Evolutionary conservation across 2,329 filamentous ascomycete genomes (phyloP).

Genomic region (Diaporthe vexans): DNA sequence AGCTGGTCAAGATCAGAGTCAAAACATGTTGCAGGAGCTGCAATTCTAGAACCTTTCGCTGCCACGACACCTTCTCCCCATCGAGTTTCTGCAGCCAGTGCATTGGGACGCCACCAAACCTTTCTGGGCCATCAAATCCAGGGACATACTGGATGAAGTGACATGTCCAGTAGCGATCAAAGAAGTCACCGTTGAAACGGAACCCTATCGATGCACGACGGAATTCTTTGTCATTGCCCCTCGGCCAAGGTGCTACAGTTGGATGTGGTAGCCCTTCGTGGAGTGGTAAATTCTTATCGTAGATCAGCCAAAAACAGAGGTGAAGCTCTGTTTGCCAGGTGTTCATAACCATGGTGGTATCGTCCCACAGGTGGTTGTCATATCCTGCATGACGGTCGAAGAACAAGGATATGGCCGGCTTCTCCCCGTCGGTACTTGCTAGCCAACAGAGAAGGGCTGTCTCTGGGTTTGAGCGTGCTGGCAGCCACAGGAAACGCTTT

Average conservation of each 20-base stretch:
- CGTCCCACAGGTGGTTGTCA: not conserved
- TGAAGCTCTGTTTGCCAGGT: not conserved
- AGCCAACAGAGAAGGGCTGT: not conserved
- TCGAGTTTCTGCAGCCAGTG: too few species aligned
- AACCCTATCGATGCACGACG: not conserved
- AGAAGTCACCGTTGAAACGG: not conserved
- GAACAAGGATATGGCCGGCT: not conserved
- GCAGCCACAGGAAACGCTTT: not conserved
- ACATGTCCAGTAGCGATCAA: not conserved
- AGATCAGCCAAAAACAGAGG: not conserved
- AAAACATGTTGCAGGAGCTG: not conserved
- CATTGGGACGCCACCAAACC: too few species aligned
- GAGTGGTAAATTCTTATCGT: not conserved
- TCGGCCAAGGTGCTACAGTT: not conserved
- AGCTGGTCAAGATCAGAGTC: not conserved
- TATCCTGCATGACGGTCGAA: not conserved
- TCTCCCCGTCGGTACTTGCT: not conserved
- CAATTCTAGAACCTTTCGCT: not conserved
- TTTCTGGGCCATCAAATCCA: not conserved
- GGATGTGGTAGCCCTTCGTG: not conserved
- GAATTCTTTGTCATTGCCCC: not conserved
- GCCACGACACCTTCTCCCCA: not conserved
- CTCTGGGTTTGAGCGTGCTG: not conserved
- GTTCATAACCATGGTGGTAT: not conserved
- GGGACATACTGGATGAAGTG: not conserved